Evolutionary conservation across 306 rosid species (phyloP).

Genomic region (Malus sieversii): DNA sequence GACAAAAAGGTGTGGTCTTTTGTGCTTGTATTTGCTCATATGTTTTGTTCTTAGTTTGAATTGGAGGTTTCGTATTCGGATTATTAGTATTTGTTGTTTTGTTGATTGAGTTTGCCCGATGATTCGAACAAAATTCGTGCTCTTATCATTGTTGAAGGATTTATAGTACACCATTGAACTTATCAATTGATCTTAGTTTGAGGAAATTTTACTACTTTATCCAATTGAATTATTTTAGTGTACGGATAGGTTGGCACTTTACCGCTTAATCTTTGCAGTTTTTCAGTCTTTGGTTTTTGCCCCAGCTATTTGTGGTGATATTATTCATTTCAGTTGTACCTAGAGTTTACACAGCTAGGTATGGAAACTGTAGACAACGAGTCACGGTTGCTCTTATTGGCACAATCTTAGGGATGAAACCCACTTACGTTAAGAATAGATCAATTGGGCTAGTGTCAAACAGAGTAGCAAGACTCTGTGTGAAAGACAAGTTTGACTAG

Average conservation of each 20-base stretch:
- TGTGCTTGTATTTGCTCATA: not conserved
- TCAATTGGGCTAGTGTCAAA: not conserved
- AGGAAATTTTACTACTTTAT: not conserved
- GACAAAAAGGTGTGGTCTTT: conserved; percentile 74
- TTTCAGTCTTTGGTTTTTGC: not conserved
- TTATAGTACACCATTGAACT: not conserved
- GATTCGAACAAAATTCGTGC: not conserved
- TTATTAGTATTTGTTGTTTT: not conserved
- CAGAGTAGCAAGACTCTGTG: not conserved
- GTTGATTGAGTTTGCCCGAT: not conserved
- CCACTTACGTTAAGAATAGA: not conserved
- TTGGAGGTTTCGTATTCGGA: not conserved
- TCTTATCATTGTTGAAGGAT: not conserved
- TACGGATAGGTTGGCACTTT: not conserved
- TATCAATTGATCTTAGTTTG: not conserved
- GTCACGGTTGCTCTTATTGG: not conserved
- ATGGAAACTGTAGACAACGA: not conserved
- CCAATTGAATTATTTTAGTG: not conserved
- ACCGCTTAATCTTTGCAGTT: not conserved
- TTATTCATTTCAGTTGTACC: not conserved
- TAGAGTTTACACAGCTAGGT: not conserved
- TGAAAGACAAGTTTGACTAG: not conserved
- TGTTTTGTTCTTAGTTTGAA: conserved; percentile 6
- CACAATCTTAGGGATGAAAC: not conserved
- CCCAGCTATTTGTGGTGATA: not conserved